phyloP scores from a whole-genome alignment of 139 green algal species.

The Zygnema circumcarinatum region DNA sequence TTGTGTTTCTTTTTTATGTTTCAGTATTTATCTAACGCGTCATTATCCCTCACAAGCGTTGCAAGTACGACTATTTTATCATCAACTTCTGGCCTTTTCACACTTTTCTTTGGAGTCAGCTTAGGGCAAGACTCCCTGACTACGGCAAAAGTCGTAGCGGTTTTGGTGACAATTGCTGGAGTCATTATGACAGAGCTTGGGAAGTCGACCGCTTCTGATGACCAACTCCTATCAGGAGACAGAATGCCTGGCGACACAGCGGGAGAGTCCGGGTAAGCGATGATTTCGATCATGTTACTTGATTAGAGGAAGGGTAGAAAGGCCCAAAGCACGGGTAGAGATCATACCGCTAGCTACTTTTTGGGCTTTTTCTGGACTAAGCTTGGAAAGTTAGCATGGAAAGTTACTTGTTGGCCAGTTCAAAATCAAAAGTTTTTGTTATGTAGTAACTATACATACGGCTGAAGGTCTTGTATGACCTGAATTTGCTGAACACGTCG shows the following conservation, averaged over 20 bases:
- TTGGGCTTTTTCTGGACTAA: no score
- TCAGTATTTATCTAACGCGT: conserved; percentile 49
- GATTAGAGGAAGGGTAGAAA: no score
- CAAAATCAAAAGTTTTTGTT: no score
- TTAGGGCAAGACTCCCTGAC: conserved; percentile 36
- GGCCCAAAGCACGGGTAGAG: background rate
- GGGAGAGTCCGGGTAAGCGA: background rate
- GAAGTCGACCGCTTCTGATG: conserved; percentile 31
- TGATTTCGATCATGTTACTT: no score
- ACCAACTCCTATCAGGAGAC: background rate
- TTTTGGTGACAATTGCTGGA: conserved; percentile 35
- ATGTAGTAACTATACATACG: no score
- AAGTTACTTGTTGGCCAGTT: no score
- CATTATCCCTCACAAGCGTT: conserved; percentile 53
- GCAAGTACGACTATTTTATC: conserved; percentile 55
- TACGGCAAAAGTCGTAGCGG: conserved; percentile 38
- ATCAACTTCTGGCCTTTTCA: conserved; percentile 56
- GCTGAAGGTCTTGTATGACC: no score
- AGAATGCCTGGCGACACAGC: conserved; percentile 6
- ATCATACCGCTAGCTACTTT: no score
- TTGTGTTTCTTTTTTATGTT: no score
- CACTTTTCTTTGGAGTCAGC: conserved; percentile 41
- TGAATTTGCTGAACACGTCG: no score
- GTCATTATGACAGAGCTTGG: conserved; percentile 53
- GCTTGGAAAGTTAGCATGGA: no score